Base-by-base conservation (phyloP, 1,139 yeast genomes). In the Candida frijolesensis region DNA sequence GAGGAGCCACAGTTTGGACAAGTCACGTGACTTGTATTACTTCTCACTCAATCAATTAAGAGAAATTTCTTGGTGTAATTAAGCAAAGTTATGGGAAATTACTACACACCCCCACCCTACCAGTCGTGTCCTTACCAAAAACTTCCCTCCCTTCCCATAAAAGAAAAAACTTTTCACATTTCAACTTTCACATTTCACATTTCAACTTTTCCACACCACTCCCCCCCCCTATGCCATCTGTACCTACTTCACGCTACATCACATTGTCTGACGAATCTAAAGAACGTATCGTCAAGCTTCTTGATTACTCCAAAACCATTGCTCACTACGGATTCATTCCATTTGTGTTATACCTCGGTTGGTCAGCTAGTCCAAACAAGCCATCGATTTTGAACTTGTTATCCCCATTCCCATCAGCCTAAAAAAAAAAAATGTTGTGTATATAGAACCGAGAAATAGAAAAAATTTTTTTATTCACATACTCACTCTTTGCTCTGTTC, bases 241-340 rank as follows among this genome's bases (percentile, higher is more conserved):
- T 14, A 34, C 82, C 63, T 19, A 19, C 22, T 19, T 19, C 22
- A 19, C 22, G 22, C 22, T 19, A 19, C 65, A 78, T 76, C 60
- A 68, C 78, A 19, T 73, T 82, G 60, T 81, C 85, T 27, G 90
- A 85, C 72, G 89, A 85, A 67, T 83, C 87, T 55, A 84, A 86
- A 81, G 99, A 94, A 76, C 90, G 98, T 74, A 82, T 94, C 69
- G 72, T 85, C 69, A 89, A 86, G 70, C 75, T 91, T 57, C 76
- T 91, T 62, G 96, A 89, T 62, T 79, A 90, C 62, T 86, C 97
- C 58, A 89, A 90, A 70, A 87, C 89, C 51, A 80, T 89, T 64
- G 89, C 94, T 54, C 98, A 94, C 74, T 94, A 91, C 71, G 97
- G 98, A 42, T 94, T 96, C 89, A 87, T 94, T 62, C 99, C 99